A percentile compares a stretch with the other conserved stretches of the same genome.
These are phyloP conservation scores for Phytophthora crassamura DNA, from an alignment of 352 stramenopile species.

Conservation along the genomic window DNA sequence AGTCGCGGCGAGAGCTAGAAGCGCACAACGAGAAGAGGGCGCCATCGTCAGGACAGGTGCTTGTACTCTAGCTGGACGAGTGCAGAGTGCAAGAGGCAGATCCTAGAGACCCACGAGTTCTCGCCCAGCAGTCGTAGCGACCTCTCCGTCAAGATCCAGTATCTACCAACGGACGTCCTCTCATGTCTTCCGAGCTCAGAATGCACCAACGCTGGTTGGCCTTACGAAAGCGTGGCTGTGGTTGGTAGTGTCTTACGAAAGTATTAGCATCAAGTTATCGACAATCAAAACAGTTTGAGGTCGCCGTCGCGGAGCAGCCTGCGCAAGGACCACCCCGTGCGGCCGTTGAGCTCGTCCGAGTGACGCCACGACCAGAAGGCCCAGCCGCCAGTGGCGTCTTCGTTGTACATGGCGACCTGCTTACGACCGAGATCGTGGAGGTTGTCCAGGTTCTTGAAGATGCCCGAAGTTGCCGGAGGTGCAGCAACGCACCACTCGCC, in stretches of 20 bases:
- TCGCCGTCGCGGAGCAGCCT: constrained; percentile 25
- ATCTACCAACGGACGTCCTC: too few relatives aligned
- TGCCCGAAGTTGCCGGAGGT: constrained; percentile 24
- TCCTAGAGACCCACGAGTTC: too few relatives aligned
- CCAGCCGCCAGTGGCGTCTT: constrained; percentile 34
- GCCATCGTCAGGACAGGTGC: too few relatives aligned
- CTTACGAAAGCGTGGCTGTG: constrained; percentile 24
- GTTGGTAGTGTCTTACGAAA: constrained; percentile 29
- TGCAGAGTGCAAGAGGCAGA: too few relatives aligned
- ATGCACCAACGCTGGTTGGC: too few relatives aligned
- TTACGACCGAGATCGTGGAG: constrained; percentile 33
- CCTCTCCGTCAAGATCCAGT: too few relatives aligned
- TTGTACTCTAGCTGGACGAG: too few relatives aligned
- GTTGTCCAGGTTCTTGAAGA: constrained; percentile 30
- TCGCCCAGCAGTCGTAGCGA: too few relatives aligned
- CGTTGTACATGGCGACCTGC: constrained; percentile 40
- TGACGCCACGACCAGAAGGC: constrained; percentile 58
- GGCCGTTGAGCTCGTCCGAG: constrained; percentile 40
- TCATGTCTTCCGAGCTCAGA: too few relatives aligned
- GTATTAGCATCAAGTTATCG: too few relatives aligned
- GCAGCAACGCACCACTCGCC: constrained; percentile 59
- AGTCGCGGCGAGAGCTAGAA: too few relatives aligned
- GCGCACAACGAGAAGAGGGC: too few relatives aligned
- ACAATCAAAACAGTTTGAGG: constrained; percentile 4
- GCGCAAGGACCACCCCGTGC: constrained; percentile 43